phyloP scores from a whole-genome alignment of 179 eudicot genomes.

The Silene vulgaris region DNA sequence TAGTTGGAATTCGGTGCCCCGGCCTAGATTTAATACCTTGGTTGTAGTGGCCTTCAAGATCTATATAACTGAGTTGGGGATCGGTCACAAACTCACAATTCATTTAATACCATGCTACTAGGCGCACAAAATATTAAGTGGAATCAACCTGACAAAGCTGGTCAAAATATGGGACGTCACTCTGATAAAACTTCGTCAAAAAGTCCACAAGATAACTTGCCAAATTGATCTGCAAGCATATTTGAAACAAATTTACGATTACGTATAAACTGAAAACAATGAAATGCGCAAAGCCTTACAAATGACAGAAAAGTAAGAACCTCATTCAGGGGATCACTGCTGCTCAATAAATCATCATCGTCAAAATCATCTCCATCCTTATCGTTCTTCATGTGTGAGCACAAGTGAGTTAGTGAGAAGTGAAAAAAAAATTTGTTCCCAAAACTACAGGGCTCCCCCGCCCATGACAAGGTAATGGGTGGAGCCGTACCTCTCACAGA shows the following conservation, averaged over 20 bases:
- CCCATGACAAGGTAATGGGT: not conserved
- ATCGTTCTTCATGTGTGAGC: slow-evolving; percentile 38
- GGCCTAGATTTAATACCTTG: not conserved
- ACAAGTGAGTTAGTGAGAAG: slow-evolving; percentile 8
- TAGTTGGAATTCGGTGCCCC: not conserved
- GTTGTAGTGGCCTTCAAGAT: not conserved
- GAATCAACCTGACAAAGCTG: slow-evolving; percentile 69
- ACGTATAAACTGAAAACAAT: not conserved
- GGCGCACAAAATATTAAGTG: not conserved
- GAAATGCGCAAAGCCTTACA: not conserved
- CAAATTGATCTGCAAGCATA: slow-evolving; percentile 67
- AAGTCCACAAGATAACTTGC: slow-evolving; percentile 64
- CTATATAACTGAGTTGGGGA: not conserved
- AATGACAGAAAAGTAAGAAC: slow-evolving; percentile 29
- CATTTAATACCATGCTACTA: not conserved
- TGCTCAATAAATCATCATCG: slow-evolving; percentile 63
- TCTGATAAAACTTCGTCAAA: slow-evolving; percentile 55
- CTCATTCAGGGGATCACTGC: slow-evolving; percentile 83
- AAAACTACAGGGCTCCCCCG: not conserved
- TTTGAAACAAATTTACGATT: slow-evolving; percentile 5
- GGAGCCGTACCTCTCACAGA: not conserved
- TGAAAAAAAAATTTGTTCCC: not conserved
- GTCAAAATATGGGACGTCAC: slow-evolving; percentile 52
- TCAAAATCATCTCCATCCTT: slow-evolving; percentile 38
- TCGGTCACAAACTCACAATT: not conserved